Evolutionary conservation across 495 filamentous ascomycete genomes (phyloP).

Genomic region (Neurospora sp.): DNA sequence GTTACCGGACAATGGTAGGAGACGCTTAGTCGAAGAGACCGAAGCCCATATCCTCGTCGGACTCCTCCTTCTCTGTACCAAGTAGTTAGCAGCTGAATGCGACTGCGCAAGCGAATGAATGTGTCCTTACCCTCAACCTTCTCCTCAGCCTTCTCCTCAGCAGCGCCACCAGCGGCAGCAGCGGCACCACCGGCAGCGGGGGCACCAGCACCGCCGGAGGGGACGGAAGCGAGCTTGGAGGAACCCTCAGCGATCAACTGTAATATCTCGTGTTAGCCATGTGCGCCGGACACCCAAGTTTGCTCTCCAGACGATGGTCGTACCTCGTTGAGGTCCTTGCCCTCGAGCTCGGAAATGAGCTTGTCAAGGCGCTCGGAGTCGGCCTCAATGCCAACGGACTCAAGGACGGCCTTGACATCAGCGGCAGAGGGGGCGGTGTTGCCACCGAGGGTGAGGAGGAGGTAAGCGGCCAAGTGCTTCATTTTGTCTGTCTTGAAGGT

Average conservation of each 20-base stretch:
- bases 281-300: not conserved
- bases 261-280: slow-evolving; percentile 18
- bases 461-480: slow-evolving; percentile 99
- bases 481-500: slow-evolving; percentile 51
- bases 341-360: slow-evolving; percentile 84
- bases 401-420: slow-evolving; percentile 86
- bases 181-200: slow-evolving; percentile 52
- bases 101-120: not conserved
- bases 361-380: slow-evolving; percentile 76
- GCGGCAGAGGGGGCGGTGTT: slow-evolving; percentile 78
- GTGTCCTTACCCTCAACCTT: slow-evolving; percentile 56
- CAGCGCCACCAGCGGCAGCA: slow-evolving; percentile 57
- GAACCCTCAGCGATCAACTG: slow-evolving; percentile 90
- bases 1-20: not conserved
- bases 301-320: slow-evolving; percentile 11
- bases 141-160: slow-evolving; percentile 59
- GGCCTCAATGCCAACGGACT: slow-evolving; percentile 90
- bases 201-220: slow-evolving; percentile 74
- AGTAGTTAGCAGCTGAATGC: slow-evolving; percentile 20
- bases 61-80: slow-evolving; percentile 59
- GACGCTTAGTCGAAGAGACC: slow-evolving; percentile 90
- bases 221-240: slow-evolving; percentile 92
- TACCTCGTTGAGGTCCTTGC: slow-evolving; percentile 97
- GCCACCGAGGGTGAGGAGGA: slow-evolving; percentile 88
- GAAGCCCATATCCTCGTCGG: slow-evolving; percentile 99